Evolutionary conservation across 352 stramenopile genomes (phyloP), one percentile per base, ranked within the genome.

Genomic region (Phytophthora melonis): DNA sequence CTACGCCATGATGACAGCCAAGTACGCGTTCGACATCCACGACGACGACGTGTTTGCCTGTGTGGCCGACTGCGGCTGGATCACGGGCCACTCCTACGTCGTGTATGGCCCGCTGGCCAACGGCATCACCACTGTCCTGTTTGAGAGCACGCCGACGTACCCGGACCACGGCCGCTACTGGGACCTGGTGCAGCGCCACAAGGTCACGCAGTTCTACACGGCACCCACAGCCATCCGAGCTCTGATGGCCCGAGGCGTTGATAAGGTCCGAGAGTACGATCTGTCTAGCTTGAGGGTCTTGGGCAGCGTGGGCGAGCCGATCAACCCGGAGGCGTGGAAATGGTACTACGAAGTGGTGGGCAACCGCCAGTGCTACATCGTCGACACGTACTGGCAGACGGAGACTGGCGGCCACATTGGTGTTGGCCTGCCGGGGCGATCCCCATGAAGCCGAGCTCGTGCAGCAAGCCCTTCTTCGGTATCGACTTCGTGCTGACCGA

Each of bases 71-170:
- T 92, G 89, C 41, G 96, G 97, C 21, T 99, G 97, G 97, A 99
- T 99, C 79, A 99, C 97, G 41, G 97, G 97, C 47, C 97, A 99
- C 83, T 97, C 86, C 47, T 97, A 97, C 79, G 98, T 99, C 70
- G 86, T 99, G 8, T 99, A 99, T 76, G 98, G 97, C 23, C 95
- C 97, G 5, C 81, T 99, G 5, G 81, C 95, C 50, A 99, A 99
- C 75, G 97, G 98, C 43, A 85, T 86, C 23, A 99, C 97, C 7
- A 99, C 97, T 2, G 89, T 99, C 58, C 95, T 99, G 88, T 99
- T 99, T 76, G 98, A 99, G 81, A 95, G 81, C 36, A 99, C 97
- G 13, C 98, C 98, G 0, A 93, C 98, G 74, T 99, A 99, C 82
- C 97, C 97, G 13, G 82, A 98, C 75, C 81, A 84, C 57, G 91